Evolutionary conservation across 2,329 filamentous ascomycete species (phyloP), one percentile per base, ranked within the genome.

Genomic region (Sclerotinia nivalis): DNA sequence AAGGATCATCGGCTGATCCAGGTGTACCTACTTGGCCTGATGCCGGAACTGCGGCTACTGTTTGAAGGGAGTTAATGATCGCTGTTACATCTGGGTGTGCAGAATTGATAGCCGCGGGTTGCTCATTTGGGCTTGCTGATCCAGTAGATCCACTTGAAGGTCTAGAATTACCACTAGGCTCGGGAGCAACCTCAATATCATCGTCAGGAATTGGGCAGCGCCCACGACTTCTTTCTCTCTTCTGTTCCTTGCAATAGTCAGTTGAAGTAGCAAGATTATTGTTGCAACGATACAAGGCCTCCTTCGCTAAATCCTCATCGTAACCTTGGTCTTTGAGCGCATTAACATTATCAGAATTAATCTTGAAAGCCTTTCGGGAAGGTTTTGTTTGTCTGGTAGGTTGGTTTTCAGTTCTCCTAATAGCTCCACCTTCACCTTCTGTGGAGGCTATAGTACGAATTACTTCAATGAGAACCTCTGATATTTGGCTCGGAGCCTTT

Each of bases 281-380:
- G 76, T 93, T 91, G 75, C 92, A 92, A 68, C 95, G 89, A 79
- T 93, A 97, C 0, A 96, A 82, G 43, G 92, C 93, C 80, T 98
- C 95, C 45, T 87, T 85, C 9, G 87, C 90, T 66, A 97, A 83
- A 18, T 88, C 86, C 56, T 86, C 82, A 28, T 88, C 83, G 70
- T 83, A 87, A 1, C 84, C 84, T 68, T 83, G 82, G 12, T 84
- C 82, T 12, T 71, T 60, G 43, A 79, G 61, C 20, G 70, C 66
- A 28, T 78, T 80, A 25, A 88, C 76, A 40, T 81, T 82, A 0
- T 87, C 84, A 18, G 76, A 76, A 70, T 83, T 84, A 37, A 87
- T 79, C 56, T 83, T 82, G 78, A 89, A 89, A 25, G 82, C 81
- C 72, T 83, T 87, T 66, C 66, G 74, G 9, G 66, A 28, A n/a